Conservation (phyloP, 2,329 filamentous ascomycete species). For the Penicillium sp. region DNA sequence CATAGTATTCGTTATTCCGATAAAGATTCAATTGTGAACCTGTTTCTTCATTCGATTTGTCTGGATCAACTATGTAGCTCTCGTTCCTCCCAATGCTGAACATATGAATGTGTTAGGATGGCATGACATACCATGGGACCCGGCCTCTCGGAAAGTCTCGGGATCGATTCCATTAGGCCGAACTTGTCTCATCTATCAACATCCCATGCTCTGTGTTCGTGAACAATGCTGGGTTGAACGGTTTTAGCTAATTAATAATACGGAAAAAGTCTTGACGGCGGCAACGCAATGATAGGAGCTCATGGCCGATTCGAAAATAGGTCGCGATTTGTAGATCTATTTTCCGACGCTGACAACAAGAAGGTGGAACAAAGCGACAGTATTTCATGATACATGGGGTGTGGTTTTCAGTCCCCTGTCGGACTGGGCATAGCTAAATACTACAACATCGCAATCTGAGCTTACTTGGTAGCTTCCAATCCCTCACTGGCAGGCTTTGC, state of each 20-base stretch:
- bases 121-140: background rate
- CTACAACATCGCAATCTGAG: constrained; percentile 3
- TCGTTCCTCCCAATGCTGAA: too few relatives aligned
- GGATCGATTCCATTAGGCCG: background rate
- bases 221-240: too few relatives aligned
- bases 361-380: constrained; percentile 8
- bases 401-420: constrained; percentile 4
- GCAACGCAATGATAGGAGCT: constrained; percentile 2
- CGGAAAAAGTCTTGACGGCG: too few relatives aligned
- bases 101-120: too few relatives aligned
- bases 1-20: constrained; percentile 29
- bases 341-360: background rate
- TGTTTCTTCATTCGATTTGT: constrained; percentile 19
- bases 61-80: too few relatives aligned
- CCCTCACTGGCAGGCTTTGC: constrained; percentile 45
- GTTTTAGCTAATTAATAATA: too few relatives aligned
- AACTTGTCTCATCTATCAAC: too few relatives aligned
- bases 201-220: too few relatives aligned
- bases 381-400: constrained; percentile 19
- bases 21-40: constrained; percentile 27
- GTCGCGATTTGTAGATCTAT: constrained; percentile 9
- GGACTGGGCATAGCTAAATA: constrained; percentile 1
- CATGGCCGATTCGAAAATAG: constrained; percentile 4
- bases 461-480: constrained; percentile 40
- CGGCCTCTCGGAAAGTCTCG: constrained; percentile 2